Evolutionary conservation across 148 eudicot species (phyloP).

Genomic region (Persicaria tinctoria): DNA sequence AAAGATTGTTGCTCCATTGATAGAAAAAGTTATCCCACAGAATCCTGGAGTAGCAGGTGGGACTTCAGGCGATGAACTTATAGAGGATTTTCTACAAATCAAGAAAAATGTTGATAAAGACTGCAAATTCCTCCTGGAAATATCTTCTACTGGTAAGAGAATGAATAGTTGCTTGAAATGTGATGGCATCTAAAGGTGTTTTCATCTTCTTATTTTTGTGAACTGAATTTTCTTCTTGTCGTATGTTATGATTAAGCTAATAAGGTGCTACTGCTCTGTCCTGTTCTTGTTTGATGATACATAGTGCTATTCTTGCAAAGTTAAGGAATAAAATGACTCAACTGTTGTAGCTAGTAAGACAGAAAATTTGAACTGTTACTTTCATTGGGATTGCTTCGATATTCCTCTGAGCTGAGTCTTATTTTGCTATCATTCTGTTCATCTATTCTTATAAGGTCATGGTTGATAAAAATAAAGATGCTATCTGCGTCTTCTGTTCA

Average conservation of each 20-base stretch:
- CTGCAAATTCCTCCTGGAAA: conserved; percentile 80
- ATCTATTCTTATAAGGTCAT: background rate
- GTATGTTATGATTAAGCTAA: background rate
- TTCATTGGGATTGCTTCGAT: background rate
- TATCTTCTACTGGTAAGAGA: conserved; percentile 64
- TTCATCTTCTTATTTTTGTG: background rate
- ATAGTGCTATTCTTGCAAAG: background rate
- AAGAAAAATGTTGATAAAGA: conserved; percentile 52
- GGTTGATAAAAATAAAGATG: background rate
- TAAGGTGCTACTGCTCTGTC: background rate
- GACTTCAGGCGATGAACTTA: conserved; percentile 74
- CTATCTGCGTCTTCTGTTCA: background rate
- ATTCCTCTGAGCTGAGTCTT: background rate
- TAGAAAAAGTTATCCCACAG: conserved; percentile 57
- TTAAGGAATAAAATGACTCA: background rate
- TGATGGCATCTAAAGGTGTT: background rate
- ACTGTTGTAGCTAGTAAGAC: background rate
- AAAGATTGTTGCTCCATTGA: conserved; percentile 64
- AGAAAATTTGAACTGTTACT: background rate
- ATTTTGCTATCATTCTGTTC: background rate
- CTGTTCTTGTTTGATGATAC: background rate
- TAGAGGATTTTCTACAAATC: conserved; percentile 60
- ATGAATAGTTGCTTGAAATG: background rate
- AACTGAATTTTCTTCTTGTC: background rate
- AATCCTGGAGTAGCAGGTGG: conserved; percentile 37